Evolutionary conservation across 129 eudicot genomes (phyloP), one percentile per base, ranked within the genome.

Genomic region (Apium graveolens): DNA sequence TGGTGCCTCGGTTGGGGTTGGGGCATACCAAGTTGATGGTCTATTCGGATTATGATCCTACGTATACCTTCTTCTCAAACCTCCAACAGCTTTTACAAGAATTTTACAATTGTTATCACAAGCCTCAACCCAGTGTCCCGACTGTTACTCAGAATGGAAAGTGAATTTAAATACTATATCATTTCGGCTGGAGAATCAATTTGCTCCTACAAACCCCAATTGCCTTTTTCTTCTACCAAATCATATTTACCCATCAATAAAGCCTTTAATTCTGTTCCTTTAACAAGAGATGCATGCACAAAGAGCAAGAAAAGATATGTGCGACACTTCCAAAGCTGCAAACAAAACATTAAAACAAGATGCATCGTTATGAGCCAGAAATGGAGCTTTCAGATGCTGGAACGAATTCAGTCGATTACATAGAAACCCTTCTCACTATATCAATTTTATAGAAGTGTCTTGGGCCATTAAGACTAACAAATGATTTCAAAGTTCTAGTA

Each of bases 1-100:
- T 74, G 73, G 60, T 85, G 76, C 83, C 78, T 70, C 77, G 71
- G 44, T 45, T 86, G 78, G 69, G 89, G 78, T 76, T 42, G 82
- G 45, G 73, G 81, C 76, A 86, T 78, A 75, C 77, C 80, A 76
- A 55, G 80, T 80, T 62, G 72, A 32, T 51, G 29, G 35, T 77
- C 60, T 68, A 29, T 13, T 77, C 53, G 45, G 32, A 46, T 42
- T 21, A 39, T 42, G 24, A n/a, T 73, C 55, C 53, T 42, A n/a
- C 29, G 20, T 3, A 73, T 3, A 73, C 42, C 72, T 26, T 26
- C 68, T 57, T 77, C n/a, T 60, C 18, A 65, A 57, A 39, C 72
- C 72, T 60, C 31, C 24, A n/a, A 65, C 35, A 66, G 72, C 41
- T 66, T 66, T 9, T 31, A 27, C 21, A 31, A 31, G 21, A 57